Base-by-base conservation (phyloP, 2,329 filamentous ascomycete species). In the Didymella segeticola region DNA sequence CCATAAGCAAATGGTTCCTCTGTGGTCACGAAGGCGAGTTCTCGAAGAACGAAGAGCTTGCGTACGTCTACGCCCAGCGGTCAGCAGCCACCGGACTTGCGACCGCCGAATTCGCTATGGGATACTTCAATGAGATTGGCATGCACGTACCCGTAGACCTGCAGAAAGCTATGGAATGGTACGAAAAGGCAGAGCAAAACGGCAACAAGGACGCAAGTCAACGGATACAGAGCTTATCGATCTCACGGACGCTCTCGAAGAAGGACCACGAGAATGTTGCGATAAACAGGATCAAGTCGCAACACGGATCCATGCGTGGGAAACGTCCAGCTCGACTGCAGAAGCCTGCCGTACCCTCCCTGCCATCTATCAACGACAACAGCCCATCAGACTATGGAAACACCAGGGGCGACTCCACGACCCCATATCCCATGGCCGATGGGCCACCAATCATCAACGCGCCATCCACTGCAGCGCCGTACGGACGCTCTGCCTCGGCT, bases 1-100 rank as follows among this genome's bases (percentile, higher is more conserved):
- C 93, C 23, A 92, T 99, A 57, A 98, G 93, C 76, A 95, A 96
- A 75, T 99, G 95, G 95, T 99, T 98, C 71, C 82, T 99, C 23
- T 98, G 96, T 68, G 95, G 95, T 2, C 93, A 95, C 61, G 93
- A 98, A 63, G 89, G 89, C 19, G 83, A 96, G 6, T 97, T 99
- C 70, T 85, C 90, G 56, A 98, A 98, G 82, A 98, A 97, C 68
- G 95, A 99, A 75, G 89, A 93, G 71, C 79, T 98, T 42, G 93
- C 95, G 6, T 99, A 90, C 76, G 89, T 86, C 45, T 98, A 96
- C 70, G 95, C 95, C 1, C 86, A 93, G 65, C 86, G 93, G 62
- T 95, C 95, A 10, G 93, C 95, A 8, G 81, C 86, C 43, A 85
- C 87, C 31, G 92, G 92, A 49, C 82, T 98, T 42, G 83, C 91